A percentile compares a stretch with the other conserved stretches of the same genome.
These are phyloP conservation scores for Pneumocystis sp. DNA, from an alignment of 1,139 yeast genomes.

Conservation along the genomic window DNA sequence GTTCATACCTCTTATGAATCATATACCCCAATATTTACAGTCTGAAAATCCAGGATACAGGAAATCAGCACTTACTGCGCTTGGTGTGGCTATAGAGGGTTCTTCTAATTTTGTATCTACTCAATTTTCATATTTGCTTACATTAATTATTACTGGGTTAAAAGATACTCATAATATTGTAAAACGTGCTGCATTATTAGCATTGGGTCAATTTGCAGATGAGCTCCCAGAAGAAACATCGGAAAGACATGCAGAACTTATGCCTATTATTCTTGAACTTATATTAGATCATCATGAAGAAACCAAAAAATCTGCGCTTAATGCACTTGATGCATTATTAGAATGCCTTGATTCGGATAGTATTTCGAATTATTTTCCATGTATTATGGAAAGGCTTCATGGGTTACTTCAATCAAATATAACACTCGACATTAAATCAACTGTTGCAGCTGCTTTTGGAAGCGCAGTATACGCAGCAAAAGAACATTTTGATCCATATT, in stretches of 20 bases:
- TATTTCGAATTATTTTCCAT: slow-evolving; percentile 60
- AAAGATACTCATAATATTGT: slow-evolving; percentile 66
- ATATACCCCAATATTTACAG: slow-evolving; percentile 45
- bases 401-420: slow-evolving; percentile 43
- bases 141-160: slow-evolving; percentile 59
- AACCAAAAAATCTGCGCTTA: slow-evolving; percentile 81
- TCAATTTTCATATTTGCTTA: slow-evolving; percentile 59
- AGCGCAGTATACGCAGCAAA: slow-evolving; percentile 95
- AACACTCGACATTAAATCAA: slow-evolving; percentile 1
- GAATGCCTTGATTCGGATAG: slow-evolving; percentile 86
- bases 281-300: slow-evolving; percentile 78
- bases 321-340: slow-evolving; percentile 78
- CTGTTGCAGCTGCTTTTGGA: slow-evolving; percentile 60
- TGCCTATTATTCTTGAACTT: slow-evolving; percentile 75
- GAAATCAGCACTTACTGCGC: slow-evolving; percentile 71
- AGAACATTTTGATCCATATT: slow-evolving; percentile 70
- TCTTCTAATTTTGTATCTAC: slow-evolving; percentile 83
- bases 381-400: slow-evolving; percentile 79
- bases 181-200: slow-evolving; percentile 71
- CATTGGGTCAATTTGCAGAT: slow-evolving; percentile 61
- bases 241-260: slow-evolving; percentile 61
- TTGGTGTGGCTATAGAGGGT: slow-evolving; percentile 78
- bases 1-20: slow-evolving; percentile 60
- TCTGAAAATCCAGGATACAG: slow-evolving; percentile 62
- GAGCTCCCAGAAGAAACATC: slow-evolving; percentile 75